These are phyloP conservation scores for Ceratobasidium sp. DNA, from an alignment of 1,284 basidiomycete species.

Conservation along the genomic window DNA sequence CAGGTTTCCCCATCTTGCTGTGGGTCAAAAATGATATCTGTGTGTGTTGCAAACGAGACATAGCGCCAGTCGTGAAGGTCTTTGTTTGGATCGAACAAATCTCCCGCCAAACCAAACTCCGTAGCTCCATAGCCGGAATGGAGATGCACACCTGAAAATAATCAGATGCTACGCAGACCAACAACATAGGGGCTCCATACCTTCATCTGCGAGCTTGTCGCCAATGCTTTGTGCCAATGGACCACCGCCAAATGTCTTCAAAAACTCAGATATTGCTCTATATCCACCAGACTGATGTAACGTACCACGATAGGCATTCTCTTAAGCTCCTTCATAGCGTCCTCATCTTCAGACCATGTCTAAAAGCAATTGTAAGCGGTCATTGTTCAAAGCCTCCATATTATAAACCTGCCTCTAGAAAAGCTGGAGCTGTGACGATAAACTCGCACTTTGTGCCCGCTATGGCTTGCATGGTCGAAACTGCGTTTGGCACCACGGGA, in stretches of 20 bases:
- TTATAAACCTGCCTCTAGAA: constrained; percentile 38
- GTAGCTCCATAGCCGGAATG: neutral
- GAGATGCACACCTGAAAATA: neutral
- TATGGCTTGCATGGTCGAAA: constrained; percentile 27
- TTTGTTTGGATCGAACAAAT: neutral
- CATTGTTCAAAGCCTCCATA: too few species aligned
- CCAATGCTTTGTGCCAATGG: neutral
- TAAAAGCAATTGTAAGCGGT: neutral
- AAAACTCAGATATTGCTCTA: neutral
- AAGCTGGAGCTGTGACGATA: constrained; percentile 38
- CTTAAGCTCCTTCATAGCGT: constrained; percentile 29
- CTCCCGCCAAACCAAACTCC: neutral
- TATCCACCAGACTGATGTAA: neutral
- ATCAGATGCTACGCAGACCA: neutral
- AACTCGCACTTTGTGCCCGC: neutral
- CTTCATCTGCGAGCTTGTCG: constrained; percentile 8
- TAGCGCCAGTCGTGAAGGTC: constrained; percentile 33
- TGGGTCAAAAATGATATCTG: neutral
- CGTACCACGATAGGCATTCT: constrained; percentile 40
- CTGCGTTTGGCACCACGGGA: constrained; percentile 39
- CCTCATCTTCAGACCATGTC: constrained; percentile 41
- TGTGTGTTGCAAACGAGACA: constrained; percentile 9
- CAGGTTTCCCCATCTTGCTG: constrained; percentile 6
- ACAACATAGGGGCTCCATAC: neutral
- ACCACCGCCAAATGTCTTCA: constrained; percentile 30